These are phyloP conservation scores for Pseudopyricularia cyperi DNA, from an alignment of 2,329 filamentous ascomycete genomes.

Conservation along the genomic window DNA sequence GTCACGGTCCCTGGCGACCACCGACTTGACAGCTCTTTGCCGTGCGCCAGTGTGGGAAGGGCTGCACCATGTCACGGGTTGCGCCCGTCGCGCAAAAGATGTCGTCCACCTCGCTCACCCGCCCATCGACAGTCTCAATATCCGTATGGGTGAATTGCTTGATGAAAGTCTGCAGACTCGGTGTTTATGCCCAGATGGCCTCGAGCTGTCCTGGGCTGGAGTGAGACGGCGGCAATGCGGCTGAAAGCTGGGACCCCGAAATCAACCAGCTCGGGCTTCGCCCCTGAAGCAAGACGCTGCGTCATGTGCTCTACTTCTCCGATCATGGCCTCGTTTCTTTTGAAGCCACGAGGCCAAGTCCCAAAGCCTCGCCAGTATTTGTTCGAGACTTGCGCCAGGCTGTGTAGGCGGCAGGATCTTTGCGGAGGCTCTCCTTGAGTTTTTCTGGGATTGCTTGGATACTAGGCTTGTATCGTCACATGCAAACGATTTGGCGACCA, in stretches of 20 bases:
- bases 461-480: constrained; percentile 39
- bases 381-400: constrained; percentile 44
- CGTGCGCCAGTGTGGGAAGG: constrained; percentile 46
- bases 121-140: constrained; percentile 46
- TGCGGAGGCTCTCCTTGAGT: constrained; percentile 39
- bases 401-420: constrained; percentile 48
- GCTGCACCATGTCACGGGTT: constrained; percentile 43
- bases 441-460: constrained; percentile 40
- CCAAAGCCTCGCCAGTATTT: constrained; percentile 49
- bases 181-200: constrained; percentile 46
- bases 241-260: constrained; percentile 49
- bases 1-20: constrained; percentile 38
- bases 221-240: constrained; percentile 53
- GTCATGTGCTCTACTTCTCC: constrained; percentile 33
- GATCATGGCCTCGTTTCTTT: constrained; percentile 34
- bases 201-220: constrained; percentile 54
- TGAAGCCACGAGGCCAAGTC: constrained; percentile 38
- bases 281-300: constrained; percentile 25
- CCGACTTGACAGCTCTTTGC: constrained; percentile 35
- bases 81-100: constrained; percentile 59
- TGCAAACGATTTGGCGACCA: constrained; percentile 53
- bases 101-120: constrained; percentile 44
- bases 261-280: constrained; percentile 41
- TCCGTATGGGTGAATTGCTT: constrained; percentile 43
- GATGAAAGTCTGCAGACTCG: constrained; percentile 45